Base-by-base conservation (phyloP, 805 yeast genomes). In the Lachancea sp. region DNA sequence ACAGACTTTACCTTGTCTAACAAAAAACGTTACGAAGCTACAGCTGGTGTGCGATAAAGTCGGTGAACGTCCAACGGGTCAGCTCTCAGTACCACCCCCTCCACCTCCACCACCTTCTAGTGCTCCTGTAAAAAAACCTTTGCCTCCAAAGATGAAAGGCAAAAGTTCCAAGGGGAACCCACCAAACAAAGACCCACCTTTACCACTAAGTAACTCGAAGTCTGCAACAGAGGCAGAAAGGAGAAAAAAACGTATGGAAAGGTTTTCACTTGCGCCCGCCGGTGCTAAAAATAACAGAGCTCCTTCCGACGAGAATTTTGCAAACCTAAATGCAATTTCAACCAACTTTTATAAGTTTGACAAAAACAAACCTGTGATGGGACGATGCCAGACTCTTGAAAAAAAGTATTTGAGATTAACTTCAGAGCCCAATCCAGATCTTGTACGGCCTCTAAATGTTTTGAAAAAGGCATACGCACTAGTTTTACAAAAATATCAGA, bases 381-480 rank as follows among this genome's bases (percentile, higher is more conserved):
- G 98, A 0, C 70, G 75, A 1, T 72, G 83, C 52, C 70, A 70
- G 38, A 67, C 56, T 1, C 58, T 90, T 18, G 96, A 88, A 50
- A 92, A 90, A 60, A 68, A 75, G 32, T 90, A 88, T 56, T 64
- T 87, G 18, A 71, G 97, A 45, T 65, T 92, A 45, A 92, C 98
- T 0, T 84, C 96, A 2, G 96, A 81, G 38, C 96, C 97, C 0
- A 84, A 85, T 47, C 96, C 97, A 0, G 73, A 75, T 2, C 64
- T 71, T 20, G 96, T 90, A 2, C 70, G 98, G 34, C 97, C 97
- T 0, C 65, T 75, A 32, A 58, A 54, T 1, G 68, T 87, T 1
- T 63, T 90, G 41, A 69, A 72, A 45, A 70, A 74, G 50, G 72
- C 95, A 2, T 63, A 81, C 31, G 66, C 67, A 17, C 58, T 69